These are phyloP conservation scores for Erodium maritimum DNA, from an alignment of 345 rosid genomes.

Conservation along the genomic window DNA sequence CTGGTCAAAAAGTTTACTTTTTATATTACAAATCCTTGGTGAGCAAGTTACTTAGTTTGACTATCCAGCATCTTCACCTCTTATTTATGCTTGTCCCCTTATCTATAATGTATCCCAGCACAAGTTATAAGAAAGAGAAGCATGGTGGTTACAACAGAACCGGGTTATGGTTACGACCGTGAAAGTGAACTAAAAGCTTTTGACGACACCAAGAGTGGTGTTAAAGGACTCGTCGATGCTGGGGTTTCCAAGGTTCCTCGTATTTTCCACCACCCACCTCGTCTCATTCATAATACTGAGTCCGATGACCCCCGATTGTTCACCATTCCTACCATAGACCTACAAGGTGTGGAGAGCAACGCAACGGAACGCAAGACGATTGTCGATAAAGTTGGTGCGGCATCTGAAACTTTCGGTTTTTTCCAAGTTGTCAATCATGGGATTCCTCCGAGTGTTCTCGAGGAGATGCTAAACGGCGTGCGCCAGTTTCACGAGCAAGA, in stretches of 20 bases:
- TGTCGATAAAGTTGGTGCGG: neutral
- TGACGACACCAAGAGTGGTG: slow-evolving; percentile 12
- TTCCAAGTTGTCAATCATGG: slow-evolving; percentile 18
- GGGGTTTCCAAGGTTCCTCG: slow-evolving; percentile 10
- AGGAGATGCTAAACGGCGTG: slow-evolving; percentile 8
- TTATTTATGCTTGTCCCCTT: too few species aligned
- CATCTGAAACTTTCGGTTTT: slow-evolving; percentile 15
- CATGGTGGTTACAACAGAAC: too few species aligned
- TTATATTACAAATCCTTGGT: too few species aligned
- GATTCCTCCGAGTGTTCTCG: slow-evolving; percentile 5
- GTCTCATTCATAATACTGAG: neutral
- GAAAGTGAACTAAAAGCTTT: slow-evolving; percentile 12
- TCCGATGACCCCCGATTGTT: neutral
- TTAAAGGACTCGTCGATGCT: slow-evolving; percentile 10
- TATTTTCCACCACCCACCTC: slow-evolving; percentile 2
- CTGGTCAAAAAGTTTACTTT: too few species aligned
- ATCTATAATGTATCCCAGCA: too few species aligned
- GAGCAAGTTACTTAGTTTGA: too few species aligned
- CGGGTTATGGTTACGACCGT: slow-evolving; percentile 10
- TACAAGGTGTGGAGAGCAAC: neutral
- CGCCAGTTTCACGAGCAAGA: slow-evolving; percentile 16
- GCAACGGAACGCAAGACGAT: neutral
- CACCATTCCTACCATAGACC: too few species aligned
- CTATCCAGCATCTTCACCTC: too few species aligned
- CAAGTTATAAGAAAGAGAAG: too few species aligned